Evolutionary conservation across 768 basidiomycete species (phyloP), one percentile per base, ranked within the genome.

Genomic region (Artomyces pyxidatus): DNA sequence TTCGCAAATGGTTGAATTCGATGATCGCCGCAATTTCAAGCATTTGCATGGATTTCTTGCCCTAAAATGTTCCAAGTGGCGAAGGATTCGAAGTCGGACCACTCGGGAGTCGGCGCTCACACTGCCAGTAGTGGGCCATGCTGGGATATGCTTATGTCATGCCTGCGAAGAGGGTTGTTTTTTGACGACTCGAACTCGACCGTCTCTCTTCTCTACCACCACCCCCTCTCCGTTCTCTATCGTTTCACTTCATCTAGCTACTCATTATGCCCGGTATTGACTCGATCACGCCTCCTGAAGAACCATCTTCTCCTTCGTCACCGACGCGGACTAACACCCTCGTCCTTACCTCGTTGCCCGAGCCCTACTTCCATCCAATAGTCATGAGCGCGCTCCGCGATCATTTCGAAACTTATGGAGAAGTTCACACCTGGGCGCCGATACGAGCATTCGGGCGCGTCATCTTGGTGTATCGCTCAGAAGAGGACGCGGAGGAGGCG

Each of bases 391-490:
- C 85, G 16, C 71, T 97, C 21, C 74, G 70, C 37, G 66, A 72
- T 19, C 84, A 94, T 61, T 97, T 98, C 61, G 71, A 70, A 3
- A 60, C 72, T 3, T 93, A 85, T 57, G 95, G 96, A 16, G 68
- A 74, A 22, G 80, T 99, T n/a, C 82, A 87, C 59, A 77, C 84
- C 58, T 99, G 94, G 93, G 89, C 87, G 1, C 91, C 92, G 3
- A 66, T 98, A 5, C 78, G 76, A 17, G 82, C 80, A 6, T 91
- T 97, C 59, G 77, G 80, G 1, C 76, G 94, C 25, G 83, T 92
- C 27, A 78, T 97, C 48, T 66, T 95, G 19, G 89, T 96, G 1
- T 97, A 83, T 61, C 71, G 74, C 22, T 61, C 64, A 11, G 80
- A 81, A 16, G 75, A 77, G 17, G 70, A 77, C 37, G 88, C 84